Percentiles rank a stretch among this genome's conserved stretches.
These are phyloP conservation scores for Inga oerstediana DNA, from an alignment of 306 rosid genomes.

Conservation along the genomic window DNA sequence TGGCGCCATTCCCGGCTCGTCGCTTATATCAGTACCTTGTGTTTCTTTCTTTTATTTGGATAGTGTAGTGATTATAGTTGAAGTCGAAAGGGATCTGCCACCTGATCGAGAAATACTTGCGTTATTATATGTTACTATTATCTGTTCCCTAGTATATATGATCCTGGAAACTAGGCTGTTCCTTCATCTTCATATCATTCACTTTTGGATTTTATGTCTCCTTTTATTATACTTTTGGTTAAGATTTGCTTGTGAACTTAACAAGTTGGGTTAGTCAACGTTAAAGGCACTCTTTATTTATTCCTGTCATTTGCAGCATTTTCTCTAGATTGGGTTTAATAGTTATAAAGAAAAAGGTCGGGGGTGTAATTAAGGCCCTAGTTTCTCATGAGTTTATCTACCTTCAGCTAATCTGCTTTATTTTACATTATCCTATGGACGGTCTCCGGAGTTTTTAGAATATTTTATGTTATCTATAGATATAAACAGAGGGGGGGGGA, in stretches of 20 bases:
- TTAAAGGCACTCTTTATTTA: neutral
- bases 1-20: neutral
- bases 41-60: neutral
- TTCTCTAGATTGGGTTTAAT: neutral
- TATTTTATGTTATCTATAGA: no score
- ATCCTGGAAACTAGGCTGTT: neutral
- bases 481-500: no score
- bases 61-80: neutral
- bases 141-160: neutral
- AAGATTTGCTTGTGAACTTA: neutral
- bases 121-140: neutral
- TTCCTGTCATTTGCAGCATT: neutral
- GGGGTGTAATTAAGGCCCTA: neutral
- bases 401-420: no score
- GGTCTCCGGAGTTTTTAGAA: no score
- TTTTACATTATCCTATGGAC: no score
- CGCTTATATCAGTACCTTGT: no score
- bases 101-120: neutral
- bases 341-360: neutral
- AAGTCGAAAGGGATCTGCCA: neutral
- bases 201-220: no score
- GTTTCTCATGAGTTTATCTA: neutral
- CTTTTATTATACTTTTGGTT: neutral
- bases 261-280: neutral
- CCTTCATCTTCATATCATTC: neutral